A percentile compares a stretch with the other conserved stretches of the same genome.
Evolutionary conservation across 805 yeast species (phyloP).

Genomic region (Yamadazyma laniorum): DNA sequence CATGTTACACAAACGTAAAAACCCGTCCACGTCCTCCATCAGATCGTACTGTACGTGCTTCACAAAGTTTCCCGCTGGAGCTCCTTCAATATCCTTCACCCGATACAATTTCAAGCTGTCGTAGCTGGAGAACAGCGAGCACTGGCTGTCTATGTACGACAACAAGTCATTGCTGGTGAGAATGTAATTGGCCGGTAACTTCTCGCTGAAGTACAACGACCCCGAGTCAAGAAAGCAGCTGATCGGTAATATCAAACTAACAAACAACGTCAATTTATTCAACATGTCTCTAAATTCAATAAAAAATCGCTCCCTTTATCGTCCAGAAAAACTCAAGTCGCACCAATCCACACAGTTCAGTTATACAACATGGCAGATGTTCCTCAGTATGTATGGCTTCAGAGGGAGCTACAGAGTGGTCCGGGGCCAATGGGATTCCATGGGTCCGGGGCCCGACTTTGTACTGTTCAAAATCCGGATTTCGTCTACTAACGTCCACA

Average conservation of each 20-base stretch:
- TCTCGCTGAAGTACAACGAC: slow-evolving; percentile 3
- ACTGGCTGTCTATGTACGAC: slow-evolving; percentile 14
- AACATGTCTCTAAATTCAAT: neutral
- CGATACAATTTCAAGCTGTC: slow-evolving; percentile 21
- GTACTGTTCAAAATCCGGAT: too few relatives aligned
- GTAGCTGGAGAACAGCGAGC: neutral
- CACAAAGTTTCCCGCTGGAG: slow-evolving; percentile 1
- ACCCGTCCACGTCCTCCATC: slow-evolving; percentile 16
- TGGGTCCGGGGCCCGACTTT: too few relatives aligned
- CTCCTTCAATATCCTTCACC: slow-evolving; percentile 13
- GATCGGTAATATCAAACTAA: slow-evolving; percentile 1
- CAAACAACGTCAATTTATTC: slow-evolving; percentile 1
- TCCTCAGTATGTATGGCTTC: slow-evolving; percentile 33
- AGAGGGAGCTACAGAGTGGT: too few relatives aligned
- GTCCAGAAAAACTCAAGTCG: slow-evolving; percentile 1
- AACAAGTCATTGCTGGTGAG: slow-evolving; percentile 19
- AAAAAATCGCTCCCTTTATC: too few relatives aligned
- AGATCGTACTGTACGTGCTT: slow-evolving; percentile 19
- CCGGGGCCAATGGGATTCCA: too few relatives aligned
- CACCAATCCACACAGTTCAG: slow-evolving; percentile 21
- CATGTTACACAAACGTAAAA: slow-evolving; percentile 6
- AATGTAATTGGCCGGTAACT: slow-evolving; percentile 12
- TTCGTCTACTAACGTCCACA: slow-evolving; percentile 24
- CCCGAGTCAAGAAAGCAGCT: slow-evolving; percentile 7
- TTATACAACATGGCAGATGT: slow-evolving; percentile 29